Conservation (phyloP, 768 basidiomycete species). For the Tricholoma sp. region DNA sequence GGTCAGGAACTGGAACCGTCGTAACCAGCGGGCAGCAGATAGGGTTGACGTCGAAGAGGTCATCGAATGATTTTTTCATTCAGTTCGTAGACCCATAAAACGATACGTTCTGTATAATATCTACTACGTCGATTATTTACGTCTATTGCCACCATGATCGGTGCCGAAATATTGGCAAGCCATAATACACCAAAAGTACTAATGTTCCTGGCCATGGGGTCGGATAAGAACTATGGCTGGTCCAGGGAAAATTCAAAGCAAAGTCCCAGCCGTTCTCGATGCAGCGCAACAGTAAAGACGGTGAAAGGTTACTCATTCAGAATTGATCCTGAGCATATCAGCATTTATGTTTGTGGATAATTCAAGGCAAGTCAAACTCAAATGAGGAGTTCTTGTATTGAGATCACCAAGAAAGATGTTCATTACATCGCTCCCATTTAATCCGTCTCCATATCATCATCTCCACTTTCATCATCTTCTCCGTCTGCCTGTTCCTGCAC, state of each 20-base stretch:
- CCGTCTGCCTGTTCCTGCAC: conserved; percentile 69
- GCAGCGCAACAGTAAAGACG: too few species aligned
- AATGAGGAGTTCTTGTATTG: background rate
- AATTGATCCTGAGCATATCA: too few species aligned
- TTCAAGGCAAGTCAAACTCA: too few species aligned
- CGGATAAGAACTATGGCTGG: too few species aligned
- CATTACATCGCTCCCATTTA: conserved; percentile 22
- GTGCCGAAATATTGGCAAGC: too few species aligned
- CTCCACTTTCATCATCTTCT: conserved; percentile 39
- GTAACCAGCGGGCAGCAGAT: conserved; percentile 43
- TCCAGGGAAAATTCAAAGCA: too few species aligned
- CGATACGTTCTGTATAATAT: conserved; percentile 10
- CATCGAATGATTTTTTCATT: conserved; percentile 30
- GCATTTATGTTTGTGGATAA: too few species aligned
- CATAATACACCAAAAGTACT: too few species aligned
- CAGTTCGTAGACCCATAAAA: background rate
- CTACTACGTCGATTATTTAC: background rate
- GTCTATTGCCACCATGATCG: background rate
- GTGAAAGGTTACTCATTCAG: too few species aligned
- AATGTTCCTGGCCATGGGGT: too few species aligned
- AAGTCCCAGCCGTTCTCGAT: too few species aligned
- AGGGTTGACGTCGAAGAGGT: conserved; percentile 59
- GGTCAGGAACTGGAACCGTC: conserved; percentile 53
- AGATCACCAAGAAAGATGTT: background rate
- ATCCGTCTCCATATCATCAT: conserved; percentile 71